Evolutionary conservation across 208 protist species (phyloP), one percentile per base, ranked within the genome.

Genomic region (Polymyxa betae): DNA sequence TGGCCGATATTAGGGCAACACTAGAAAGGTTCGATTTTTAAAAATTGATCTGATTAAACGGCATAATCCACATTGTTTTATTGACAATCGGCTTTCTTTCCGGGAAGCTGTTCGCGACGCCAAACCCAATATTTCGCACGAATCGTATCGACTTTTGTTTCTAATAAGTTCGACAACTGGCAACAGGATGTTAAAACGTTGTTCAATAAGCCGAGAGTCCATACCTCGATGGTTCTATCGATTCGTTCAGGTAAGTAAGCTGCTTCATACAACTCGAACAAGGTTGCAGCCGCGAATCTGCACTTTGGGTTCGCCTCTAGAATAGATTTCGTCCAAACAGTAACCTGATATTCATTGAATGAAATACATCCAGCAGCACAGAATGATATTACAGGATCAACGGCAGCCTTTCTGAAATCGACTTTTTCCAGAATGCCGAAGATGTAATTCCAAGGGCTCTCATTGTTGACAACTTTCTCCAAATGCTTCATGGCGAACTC

Each of bases 21-120:
- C 91, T 99, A 0, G 95, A 98, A 72, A 96, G 97, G 49, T 99
- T 99, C 92, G 96, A 92, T 88, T 54, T 90, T 45, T 87, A 72
- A 91, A 60, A 29, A 60, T n/a, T n/a, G n/a, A n/a, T n/a, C n/a
- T n/a, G n/a, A n/a, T n/a, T n/a, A 60, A 60, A 29, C 49, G 5
- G 5, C 38, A 72, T 87, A 38, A 90, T 60, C 49, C 49, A 24
- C 12, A 60, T 24, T 5, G 24, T 60, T 60, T 5, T 60, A 5
- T 60, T 5, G 24, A 60, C 49, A 60, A 24, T 60, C 49, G 24
- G 5, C 49, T 24, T 60, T 60, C 49, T 24, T 60, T 60, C 5
- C 49, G 49, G 24, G 49, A 5, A 82, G 5, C 35, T 82, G 16
- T 35, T 82, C 72, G 5, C 72, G 72, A 5, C 72, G 5, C 72